Evolutionary conservation across 202 grass and related monocot species (phyloP).

Genomic region (Eragrostis tef): DNA sequence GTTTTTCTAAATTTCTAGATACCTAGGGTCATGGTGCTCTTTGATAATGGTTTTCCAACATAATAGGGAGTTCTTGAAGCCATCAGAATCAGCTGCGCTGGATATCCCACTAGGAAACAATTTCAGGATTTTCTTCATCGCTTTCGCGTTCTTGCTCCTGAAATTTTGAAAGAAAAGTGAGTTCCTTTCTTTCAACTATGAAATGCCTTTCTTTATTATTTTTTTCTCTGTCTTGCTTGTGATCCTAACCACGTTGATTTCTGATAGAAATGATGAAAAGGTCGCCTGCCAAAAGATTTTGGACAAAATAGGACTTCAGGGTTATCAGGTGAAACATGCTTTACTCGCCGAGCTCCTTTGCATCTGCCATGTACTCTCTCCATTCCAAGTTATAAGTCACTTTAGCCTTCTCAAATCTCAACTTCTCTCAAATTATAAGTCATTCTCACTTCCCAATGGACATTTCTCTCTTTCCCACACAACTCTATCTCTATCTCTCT

Average conservation of each 20-base stretch:
- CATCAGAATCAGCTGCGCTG: constrained; percentile 93
- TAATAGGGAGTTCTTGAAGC: constrained; percentile 94
- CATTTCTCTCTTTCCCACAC: no score
- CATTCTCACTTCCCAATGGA: no score
- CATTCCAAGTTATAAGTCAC: no score
- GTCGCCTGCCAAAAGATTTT: constrained; percentile 81
- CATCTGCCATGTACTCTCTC: constrained; percentile 38
- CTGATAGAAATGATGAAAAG: constrained; percentile 85
- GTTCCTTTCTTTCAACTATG: constrained; percentile 38
- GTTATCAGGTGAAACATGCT: constrained; percentile 75
- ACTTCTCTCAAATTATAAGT: no score
- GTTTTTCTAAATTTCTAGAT: constrained; percentile 36
- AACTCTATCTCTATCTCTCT: no score
- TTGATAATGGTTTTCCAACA: constrained; percentile 33
- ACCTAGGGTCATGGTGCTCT: background rate
- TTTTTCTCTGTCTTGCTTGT: constrained; percentile 31
- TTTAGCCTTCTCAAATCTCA: no score
- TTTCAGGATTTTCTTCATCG: constrained; percentile 95
- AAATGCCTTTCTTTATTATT: constrained; percentile 12
- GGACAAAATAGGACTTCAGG: constrained; percentile 81
- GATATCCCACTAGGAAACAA: constrained; percentile 88
- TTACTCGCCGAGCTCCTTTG: constrained; percentile 13
- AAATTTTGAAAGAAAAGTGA: constrained; percentile 79
- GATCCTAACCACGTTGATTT: constrained; percentile 32
- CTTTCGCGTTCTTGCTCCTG: constrained; percentile 82